Base-by-base conservation (phyloP, 1,284 basidiomycete genomes). In the Microbotryum lychnidis-dioicae region DNA sequence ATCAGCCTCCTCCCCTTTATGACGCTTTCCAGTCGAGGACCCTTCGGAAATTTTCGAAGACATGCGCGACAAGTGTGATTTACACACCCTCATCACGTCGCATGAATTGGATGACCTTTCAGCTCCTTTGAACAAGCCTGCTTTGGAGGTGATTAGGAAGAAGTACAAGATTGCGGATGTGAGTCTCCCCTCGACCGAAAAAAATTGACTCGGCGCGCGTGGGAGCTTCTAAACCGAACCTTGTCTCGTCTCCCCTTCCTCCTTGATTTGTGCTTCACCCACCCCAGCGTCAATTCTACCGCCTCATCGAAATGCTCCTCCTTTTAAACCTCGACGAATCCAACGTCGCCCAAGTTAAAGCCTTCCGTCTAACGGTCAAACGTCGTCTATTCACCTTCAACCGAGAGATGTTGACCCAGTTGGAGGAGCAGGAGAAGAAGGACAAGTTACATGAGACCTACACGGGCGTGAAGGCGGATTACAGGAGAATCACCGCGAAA, bases 21-120 rank as follows among this genome's bases (percentile, higher is more conserved):
- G 29, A 31, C 20, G 1, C 4, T 16, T 25, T 21, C 27, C 92
- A 0, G 88, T 98, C 23, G 94, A 98, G 78, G 94, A 98, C 74
- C 94, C 94, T 0, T 91, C 91, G 0, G 94, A 98, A 76, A 87
- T 89, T 10, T 94, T 96, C 72, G 92, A 96, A 74, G 91, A 96
- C 72, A 80, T 98, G 58, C 82, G 94, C 44, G 96, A 98, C 76
- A 85, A 88, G 54, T 89, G 89, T 71, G 96, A 98, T 75, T 80
- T 98, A 29, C 79, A 82, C 63, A 87, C 88, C 80, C 80, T 97
- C n/a, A 78, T 89, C 23, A 75, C 77, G 1, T 77, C 86, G 65
- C 77, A 81, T 62, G 77, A 76, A 51, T 87, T 90, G 74, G 82
- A 77, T 69, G 61, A 67, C 70, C 9, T 82, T 79, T 6, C 86